Evolutionary conservation across 2,329 filamentous ascomycete genomes (phyloP), one percentile per base, ranked within the genome.

Genomic region (Fusarium keratoplasticum): DNA sequence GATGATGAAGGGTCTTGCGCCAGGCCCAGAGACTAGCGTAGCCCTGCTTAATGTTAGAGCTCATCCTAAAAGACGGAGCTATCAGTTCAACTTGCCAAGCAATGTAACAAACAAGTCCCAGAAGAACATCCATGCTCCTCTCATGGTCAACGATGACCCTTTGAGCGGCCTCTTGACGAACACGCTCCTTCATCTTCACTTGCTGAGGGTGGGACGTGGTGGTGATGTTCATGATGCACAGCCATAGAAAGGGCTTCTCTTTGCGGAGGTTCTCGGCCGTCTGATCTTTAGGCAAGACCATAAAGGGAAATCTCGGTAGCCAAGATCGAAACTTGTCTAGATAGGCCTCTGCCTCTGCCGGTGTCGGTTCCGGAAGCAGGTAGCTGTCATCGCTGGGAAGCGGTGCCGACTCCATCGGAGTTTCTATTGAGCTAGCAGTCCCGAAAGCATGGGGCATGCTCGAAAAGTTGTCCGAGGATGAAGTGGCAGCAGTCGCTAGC

Each of bases 101-200:
- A 25, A 85, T 80, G 62, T 81, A 86, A 61, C 72, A 82, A 18
- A 91, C 75, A 5, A 90, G 67, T 0, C 88, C 88, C 13, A 87
- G 81, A 2, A 91, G 79, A 13, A 90, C 71, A 70, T 91, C 89
- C 42, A 90, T 80, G 57, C 78, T 85, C 60, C 85, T 84, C 64
- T 89, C 87, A n/a, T 83, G 80, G 11, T 87, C 83, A 14, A 88
- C 67, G 8, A 90, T 74, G 29, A 89, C 79, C 64, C 83, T 84
- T n/a, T 84, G 81, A 0, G 86, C 83, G 16, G 89, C 61, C 29
- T 86, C 82, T 52, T 84, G 81, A 47, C 85, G 85, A 7, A 87
- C 80, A 20, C 81, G 82, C 3, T 83, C 83, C 38, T 82, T 81
- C 38, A 88, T 75, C 1, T 79, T 77, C 0, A 79, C 59, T 64